Conservation (phyloP, 75 land plant genomes). For the Cupressus sempervirens region DNA sequence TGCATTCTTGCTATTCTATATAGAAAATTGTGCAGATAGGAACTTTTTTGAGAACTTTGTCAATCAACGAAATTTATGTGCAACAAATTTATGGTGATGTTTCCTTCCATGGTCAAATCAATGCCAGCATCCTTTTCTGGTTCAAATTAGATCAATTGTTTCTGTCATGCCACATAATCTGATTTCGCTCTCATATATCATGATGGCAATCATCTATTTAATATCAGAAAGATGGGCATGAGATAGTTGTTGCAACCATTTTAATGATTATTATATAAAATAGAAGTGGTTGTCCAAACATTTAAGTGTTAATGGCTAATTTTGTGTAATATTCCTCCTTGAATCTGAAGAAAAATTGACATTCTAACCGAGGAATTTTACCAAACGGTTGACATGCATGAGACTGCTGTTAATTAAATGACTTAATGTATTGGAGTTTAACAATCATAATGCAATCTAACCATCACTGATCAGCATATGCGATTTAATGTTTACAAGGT, state of each 20-base stretch:
- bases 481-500: too few species aligned
- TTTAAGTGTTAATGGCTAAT: background rate
- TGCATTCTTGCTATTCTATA: background rate
- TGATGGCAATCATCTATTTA: background rate
- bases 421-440: too few species aligned
- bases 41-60: background rate
- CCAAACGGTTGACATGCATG: too few species aligned
- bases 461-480: too few species aligned
- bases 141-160: background rate
- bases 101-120: background rate
- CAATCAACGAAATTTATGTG: background rate
- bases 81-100: background rate
- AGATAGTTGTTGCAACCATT: background rate
- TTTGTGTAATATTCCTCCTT: too few species aligned
- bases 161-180: background rate
- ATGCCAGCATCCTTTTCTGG: background rate
- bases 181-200: background rate
- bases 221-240: background rate
- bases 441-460: too few species aligned
- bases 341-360: too few species aligned
- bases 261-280: background rate
- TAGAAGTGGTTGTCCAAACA: background rate
- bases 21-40: background rate
- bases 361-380: too few species aligned
- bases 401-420: too few species aligned